Conservation (phyloP, 768 basidiomycete genomes). For the Tulasnella sp. region DNA sequence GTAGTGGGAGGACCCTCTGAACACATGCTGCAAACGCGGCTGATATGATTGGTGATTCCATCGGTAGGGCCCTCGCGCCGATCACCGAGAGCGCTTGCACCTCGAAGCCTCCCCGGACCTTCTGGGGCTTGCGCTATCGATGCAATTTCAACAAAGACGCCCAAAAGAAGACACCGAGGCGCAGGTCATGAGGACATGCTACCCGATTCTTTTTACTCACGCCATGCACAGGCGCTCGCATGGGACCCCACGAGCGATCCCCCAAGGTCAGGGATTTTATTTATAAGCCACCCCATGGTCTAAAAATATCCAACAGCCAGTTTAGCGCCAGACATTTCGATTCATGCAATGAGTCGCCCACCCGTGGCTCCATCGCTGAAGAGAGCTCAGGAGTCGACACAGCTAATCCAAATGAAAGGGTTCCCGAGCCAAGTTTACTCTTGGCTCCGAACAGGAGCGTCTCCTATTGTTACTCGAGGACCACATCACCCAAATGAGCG, state of each 20-base stretch:
- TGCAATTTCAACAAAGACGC: background rate
- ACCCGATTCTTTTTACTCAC: background rate
- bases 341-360: background rate
- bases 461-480: background rate
- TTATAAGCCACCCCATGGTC: background rate
- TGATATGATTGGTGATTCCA: background rate
- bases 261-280: background rate
- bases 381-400: too few species aligned
- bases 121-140: too few species aligned
- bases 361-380: too few species aligned
- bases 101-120: too few species aligned
- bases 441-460: background rate
- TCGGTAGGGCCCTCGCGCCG: too few species aligned
- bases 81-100: too few species aligned
- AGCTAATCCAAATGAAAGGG: background rate
- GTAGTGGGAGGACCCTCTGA: background rate
- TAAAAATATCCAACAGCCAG: background rate
- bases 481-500: background rate
- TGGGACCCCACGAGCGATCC: background rate
- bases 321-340: background rate
- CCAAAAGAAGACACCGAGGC: background rate
- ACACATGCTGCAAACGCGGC: background rate
- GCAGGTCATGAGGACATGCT: background rate
- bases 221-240: background rate
- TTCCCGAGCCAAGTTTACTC: background rate